Evolutionary conservation across 148 eudicot genomes (phyloP).

Genomic region (Fallopia convolvulus): DNA sequence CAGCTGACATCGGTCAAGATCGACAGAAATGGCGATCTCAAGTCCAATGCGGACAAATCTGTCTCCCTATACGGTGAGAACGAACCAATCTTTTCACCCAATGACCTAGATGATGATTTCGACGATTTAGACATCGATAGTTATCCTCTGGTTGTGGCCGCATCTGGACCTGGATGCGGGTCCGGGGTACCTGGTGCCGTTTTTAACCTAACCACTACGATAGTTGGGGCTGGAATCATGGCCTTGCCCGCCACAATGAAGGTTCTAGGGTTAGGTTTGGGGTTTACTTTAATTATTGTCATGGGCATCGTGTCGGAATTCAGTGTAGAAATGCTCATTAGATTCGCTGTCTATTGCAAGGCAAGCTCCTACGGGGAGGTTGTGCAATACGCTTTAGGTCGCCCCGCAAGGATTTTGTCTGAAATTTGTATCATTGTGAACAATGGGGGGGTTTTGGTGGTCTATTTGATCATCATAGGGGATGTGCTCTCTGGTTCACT

Average conservation of each 20-base stretch:
- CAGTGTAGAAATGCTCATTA: conserved; percentile 73
- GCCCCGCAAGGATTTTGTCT: conserved; percentile 59
- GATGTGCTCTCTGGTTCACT: conserved; percentile 92
- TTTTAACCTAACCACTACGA: conserved; percentile 79
- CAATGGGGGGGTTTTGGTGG: conserved; percentile 85
- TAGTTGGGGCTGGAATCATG: conserved; percentile 98
- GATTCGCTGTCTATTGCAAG: conserved; percentile 60
- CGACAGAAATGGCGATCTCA: conserved; percentile 13
- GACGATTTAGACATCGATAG: conserved; percentile 52
- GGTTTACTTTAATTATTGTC: conserved; percentile 55
- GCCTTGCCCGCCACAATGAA: conserved; percentile 96
- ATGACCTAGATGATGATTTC: conserved; percentile 9
- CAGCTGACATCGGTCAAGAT: conserved; percentile 21
- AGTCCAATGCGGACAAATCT: conserved; percentile 21
- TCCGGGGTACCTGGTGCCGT: conserved; percentile 84
- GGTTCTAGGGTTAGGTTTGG: conserved; percentile 66
- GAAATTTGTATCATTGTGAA: conserved; percentile 82
- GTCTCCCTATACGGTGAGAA: conserved; percentile 20
- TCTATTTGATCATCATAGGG: conserved; percentile 90
- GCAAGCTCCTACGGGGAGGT: conserved; percentile 82
- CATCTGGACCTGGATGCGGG: conserved; percentile 29
- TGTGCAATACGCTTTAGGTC: conserved; percentile 72
- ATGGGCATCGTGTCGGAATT: conserved; percentile 84
- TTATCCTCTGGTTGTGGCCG: conserved; percentile 54
- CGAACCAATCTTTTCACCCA: background rate